These are phyloP conservation scores for Venturia aucupariae DNA, from an alignment of 2,329 filamentous ascomycete species.

Conservation along the genomic window DNA sequence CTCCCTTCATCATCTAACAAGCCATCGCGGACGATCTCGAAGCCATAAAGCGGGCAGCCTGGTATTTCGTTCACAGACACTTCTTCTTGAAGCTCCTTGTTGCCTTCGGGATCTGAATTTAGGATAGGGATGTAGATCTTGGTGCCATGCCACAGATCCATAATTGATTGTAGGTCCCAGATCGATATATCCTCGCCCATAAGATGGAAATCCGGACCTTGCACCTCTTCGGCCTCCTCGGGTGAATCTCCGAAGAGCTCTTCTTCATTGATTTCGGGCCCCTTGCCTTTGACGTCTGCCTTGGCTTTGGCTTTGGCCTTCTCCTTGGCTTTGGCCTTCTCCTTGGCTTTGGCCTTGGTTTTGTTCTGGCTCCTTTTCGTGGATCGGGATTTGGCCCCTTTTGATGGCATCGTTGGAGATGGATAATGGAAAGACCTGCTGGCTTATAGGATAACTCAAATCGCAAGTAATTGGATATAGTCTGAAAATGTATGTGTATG, in stretches of 20 bases:
- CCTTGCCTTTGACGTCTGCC: neutral
- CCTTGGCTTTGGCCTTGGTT: neutral
- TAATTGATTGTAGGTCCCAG: neutral
- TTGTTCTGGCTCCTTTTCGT: neutral
- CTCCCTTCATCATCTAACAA: neutral
- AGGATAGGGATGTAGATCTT: neutral
- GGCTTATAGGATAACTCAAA: neutral
- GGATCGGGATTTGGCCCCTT: neutral
- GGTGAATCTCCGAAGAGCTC: neutral
- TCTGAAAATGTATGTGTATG: neutral
- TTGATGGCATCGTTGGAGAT: neutral
- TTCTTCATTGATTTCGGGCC: neutral
- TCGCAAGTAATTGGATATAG: neutral
- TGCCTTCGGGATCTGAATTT: neutral
- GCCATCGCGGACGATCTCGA: neutral
- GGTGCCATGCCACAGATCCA: neutral
- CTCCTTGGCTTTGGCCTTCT: neutral
- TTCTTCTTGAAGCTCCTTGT: neutral
- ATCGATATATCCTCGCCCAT: neutral
- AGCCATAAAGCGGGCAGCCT: neutral
- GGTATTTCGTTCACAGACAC: neutral
- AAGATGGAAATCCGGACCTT: neutral
- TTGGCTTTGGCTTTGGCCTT: neutral
- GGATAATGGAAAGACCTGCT: neutral
- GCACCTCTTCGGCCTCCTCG: neutral